These are phyloP conservation scores for Lachancea mirantina DNA, from an alignment of 805 yeast genomes.

Conservation along the genomic window DNA sequence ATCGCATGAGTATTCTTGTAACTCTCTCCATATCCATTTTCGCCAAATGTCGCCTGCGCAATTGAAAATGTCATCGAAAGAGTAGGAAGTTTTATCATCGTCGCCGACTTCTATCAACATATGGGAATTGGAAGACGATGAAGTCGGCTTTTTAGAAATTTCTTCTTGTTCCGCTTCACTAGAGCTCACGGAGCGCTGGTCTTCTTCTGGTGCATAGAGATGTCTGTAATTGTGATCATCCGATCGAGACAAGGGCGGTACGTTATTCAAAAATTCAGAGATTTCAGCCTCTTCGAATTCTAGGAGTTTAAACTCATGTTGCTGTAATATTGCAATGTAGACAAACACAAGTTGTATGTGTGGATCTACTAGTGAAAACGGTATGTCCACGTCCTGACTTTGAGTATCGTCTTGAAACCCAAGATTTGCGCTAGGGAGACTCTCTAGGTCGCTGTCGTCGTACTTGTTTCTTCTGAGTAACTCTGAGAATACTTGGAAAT, in stretches of 20 bases:
- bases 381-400: slow-evolving; percentile 11
- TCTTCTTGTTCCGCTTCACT: slow-evolving; percentile 11
- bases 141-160: slow-evolving; percentile 12
- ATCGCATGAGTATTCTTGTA: slow-evolving; percentile 34
- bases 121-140: slow-evolving; percentile 13
- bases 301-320: slow-evolving; percentile 67
- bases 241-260: slow-evolving; percentile 30
- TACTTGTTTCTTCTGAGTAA: slow-evolving; percentile 22
- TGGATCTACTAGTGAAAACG: slow-evolving; percentile 51
- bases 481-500: slow-evolving; percentile 26
- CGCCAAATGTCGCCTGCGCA: slow-evolving; percentile 89
- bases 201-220: slow-evolving; percentile 13
- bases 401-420: slow-evolving; percentile 5
- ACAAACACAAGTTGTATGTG: slow-evolving; percentile 72
- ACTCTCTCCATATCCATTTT: slow-evolving; percentile 64
- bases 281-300: slow-evolving; percentile 91
- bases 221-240: slow-evolving; percentile 28
- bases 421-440: slow-evolving; percentile 5
- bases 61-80: slow-evolving; percentile 62
- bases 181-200: slow-evolving; percentile 7
- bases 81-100: slow-evolving; percentile 42
- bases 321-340: slow-evolving; percentile 69
- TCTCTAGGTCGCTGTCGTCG: slow-evolving; percentile 9
- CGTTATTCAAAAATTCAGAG: slow-evolving; percentile 60
- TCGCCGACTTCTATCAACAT: slow-evolving; percentile 31